Conservation (phyloP, 495 filamentous ascomycete species). For the Tuber indicum region DNA sequence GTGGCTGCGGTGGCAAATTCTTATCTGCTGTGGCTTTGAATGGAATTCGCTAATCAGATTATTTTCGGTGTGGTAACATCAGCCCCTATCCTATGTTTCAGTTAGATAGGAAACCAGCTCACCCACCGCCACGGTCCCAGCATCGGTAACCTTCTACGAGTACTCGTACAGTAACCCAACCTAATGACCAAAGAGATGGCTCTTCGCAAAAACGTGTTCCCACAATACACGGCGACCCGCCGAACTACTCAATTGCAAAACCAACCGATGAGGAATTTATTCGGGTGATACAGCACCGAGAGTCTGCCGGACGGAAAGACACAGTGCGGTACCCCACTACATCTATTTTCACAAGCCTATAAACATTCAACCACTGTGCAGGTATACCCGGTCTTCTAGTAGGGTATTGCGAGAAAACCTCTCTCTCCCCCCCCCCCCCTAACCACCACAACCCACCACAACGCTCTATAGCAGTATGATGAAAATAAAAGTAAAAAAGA, state of each 20-base stretch:
- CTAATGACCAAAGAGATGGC: not conserved
- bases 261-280: not conserved
- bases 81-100: not conserved
- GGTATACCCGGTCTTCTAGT: not conserved
- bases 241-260: not conserved
- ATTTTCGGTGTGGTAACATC: not conserved
- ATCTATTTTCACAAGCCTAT: slow-evolving; percentile 3
- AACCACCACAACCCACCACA: not conserved
- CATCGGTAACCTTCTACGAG: not conserved
- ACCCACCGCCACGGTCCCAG: not conserved
- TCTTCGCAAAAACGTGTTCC: not conserved
- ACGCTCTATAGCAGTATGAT: not conserved
- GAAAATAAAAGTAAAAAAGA: not conserved
- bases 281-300: not conserved
- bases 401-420: not conserved
- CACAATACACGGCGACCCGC: not conserved
- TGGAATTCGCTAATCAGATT: not conserved
- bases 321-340: not conserved
- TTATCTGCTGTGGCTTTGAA: not conserved
- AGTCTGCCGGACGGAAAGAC: not conserved
- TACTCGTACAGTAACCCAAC: no score
- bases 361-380: not conserved
- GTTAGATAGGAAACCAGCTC: not conserved
- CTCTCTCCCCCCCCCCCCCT: not conserved
- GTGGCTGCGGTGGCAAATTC: not conserved